phyloP scores from a whole-genome alignment of 1,139 yeast genomes.

The Scheffersomyces cryptocercus region DNA sequence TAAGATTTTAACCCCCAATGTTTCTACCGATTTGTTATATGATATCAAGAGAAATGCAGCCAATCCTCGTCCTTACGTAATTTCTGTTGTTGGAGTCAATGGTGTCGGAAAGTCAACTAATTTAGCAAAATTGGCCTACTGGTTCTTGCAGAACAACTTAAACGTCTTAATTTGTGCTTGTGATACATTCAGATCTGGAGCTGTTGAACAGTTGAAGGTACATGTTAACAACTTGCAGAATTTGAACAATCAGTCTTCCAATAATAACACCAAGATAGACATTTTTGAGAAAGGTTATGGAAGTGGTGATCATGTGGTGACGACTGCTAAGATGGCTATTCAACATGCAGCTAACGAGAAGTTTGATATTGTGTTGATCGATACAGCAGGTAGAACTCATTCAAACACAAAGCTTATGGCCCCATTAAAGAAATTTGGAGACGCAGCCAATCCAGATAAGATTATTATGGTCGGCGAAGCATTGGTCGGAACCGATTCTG shows the following conservation, averaged over 20 bases:
- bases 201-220: constrained; percentile 93
- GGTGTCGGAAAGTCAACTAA: constrained; percentile 98
- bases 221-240: constrained; percentile 84
- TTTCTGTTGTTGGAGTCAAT: constrained; percentile 95
- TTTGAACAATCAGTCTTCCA: constrained; percentile 29
- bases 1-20: constrained; percentile 86
- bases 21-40: constrained; percentile 82
- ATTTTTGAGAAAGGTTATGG: constrained; percentile 95
- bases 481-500: constrained; percentile 94
- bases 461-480: constrained; percentile 99
- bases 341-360: constrained; percentile 61
- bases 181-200: constrained; percentile 97
- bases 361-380: constrained; percentile 88
- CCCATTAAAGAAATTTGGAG: constrained; percentile 91
- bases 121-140: constrained; percentile 88
- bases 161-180: constrained; percentile 93
- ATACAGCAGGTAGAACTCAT: constrained; percentile 97
- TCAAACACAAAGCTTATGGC: constrained; percentile 96
- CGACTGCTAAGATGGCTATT: constrained; percentile 93
- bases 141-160: constrained; percentile 89
- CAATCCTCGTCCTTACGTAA: constrained; percentile 73
- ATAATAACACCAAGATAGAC: constrained; percentile 63
- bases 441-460: constrained; percentile 92
- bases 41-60: constrained; percentile 62
- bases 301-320: constrained; percentile 89